phyloP scores from a whole-genome alignment of 1,139 yeast species.

The Sugiyamaella xylanicola region DNA sequence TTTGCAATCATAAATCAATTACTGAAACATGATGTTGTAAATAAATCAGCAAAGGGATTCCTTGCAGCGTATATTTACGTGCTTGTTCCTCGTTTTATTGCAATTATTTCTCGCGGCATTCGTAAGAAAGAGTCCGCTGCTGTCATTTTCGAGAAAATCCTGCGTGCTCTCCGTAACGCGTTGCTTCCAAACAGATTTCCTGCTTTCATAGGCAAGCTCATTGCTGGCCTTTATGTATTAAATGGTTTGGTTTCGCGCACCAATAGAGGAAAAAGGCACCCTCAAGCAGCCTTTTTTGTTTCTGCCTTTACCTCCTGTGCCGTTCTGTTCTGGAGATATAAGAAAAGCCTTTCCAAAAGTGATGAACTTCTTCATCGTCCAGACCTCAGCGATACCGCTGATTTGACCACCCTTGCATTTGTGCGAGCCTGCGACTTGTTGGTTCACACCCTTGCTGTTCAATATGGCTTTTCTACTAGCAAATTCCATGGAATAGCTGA shows the following conservation, averaged over 20 bases:
- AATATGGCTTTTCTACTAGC: constrained; percentile 16
- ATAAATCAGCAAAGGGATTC: constrained; percentile 39
- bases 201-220: constrained; percentile 38
- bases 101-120: constrained; percentile 33
- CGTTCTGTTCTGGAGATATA: constrained; percentile 15
- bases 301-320: constrained; percentile 28
- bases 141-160: constrained; percentile 25
- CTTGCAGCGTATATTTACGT: constrained; percentile 47
- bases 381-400: constrained; percentile 29
- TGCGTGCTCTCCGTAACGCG: constrained; percentile 35
- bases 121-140: constrained; percentile 27
- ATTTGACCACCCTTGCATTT: constrained; percentile 32
- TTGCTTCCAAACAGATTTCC: constrained; percentile 44
- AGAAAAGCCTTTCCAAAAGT: constrained; percentile 8
- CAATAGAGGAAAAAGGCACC: neutral
- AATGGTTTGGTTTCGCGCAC: constrained; percentile 39
- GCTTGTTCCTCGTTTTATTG: constrained; percentile 42
- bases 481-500: constrained; percentile 32
- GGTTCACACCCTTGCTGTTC: constrained; percentile 25
- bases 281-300: constrained; percentile 17
- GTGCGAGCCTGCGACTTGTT: constrained; percentile 34
- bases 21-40: neutral
- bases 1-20: neutral
- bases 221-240: constrained; percentile 42
- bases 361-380: constrained; percentile 14